Base-by-base conservation (phyloP, 192 early-diverging fungal genomes). In the Lobulomyces angularis region DNA sequence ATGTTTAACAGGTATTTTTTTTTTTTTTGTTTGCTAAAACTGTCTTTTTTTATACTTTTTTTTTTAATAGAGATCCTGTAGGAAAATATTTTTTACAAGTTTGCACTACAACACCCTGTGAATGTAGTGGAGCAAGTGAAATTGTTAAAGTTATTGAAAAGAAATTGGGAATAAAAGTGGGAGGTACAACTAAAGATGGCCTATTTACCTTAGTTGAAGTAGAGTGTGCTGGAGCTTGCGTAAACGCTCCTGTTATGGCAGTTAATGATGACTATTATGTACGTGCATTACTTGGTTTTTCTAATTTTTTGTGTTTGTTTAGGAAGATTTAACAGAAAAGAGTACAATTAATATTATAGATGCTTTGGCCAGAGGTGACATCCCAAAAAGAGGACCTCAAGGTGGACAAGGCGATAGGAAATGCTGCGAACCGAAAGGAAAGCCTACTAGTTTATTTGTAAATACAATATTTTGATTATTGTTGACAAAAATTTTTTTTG, bases 81-180 rank as follows among this genome's bases (percentile, higher is more conserved):
- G 94, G 94, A 46, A 98, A 97, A 62, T 92, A 95, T 72, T 95
- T 98, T 56, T 57, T 98, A 50, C 94, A 98, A 65, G 69, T 98
- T 33, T 98, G 94, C 74, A 96, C 92, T 16, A 98, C 94, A 8
- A 93, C 92, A 20, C 94, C 94, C 14, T 98, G 94, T 61, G 77
- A 92, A 67, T 74, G 96, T 30, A 92, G 94, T 62, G 91, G 93
- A 27, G 72, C 92, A 20, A 82, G 81, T 44, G 73, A 84, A 54
- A 88, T 98, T 51, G 56, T 96, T 31, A 64, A 98, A 48, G 71
- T 92, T 3, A 72, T 91, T 39, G 71, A 90, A 64, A 65, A 80
- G 27, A 67, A 94, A 41, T 65, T 98, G 29, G 83, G 83, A 38
- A 90, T 98, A 57, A 80, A 95, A 54, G 79, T 85, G 29, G 91